Evolutionary conservation across 306 rosid species (phyloP), one percentile per base, ranked within the genome.

Genomic region (Mimosa bimucronata): DNA sequence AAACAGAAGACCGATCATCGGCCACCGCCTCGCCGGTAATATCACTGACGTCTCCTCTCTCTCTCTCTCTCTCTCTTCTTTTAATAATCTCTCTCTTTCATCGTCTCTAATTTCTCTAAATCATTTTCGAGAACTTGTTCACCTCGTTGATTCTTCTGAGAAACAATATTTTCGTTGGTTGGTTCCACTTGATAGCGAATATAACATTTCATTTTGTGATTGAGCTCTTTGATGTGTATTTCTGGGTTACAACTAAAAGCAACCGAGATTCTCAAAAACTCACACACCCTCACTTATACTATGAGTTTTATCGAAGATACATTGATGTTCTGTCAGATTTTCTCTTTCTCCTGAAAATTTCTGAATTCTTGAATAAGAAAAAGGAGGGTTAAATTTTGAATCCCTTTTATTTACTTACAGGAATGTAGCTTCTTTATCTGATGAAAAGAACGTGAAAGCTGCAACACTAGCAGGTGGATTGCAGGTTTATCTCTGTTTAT

Each of bases 11-110:
- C 60, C 60, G 11, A 53, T n/a, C 60, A 53, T n/a, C 60, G 26
- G 60, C 60, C 60, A n/a, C 60, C 60, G 26, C 60, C 60, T 53
- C 60, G 66, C 62, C 34, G 90, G 90, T 86, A 40, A 67, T n/a
- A 77, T 29, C 37, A 30, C 21, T 2, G 34, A 65, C 8, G 9
- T 44, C 60, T 12, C 34, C 28, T 16, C 7, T 34, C 0, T 61
- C 16, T 15, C 5, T 25, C 23, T 30, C 10, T n/a, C 16, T 50
- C 1, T 50, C 9, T 50, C 7, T 18, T 1, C 19, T 1, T 6
- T 50, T 7, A 19, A 53, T 53, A 53, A n/a, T 18, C 60, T n/a
- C 37, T 67, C 30, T 29, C 18, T 15, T 40, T 74, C 28, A n/a
- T 13, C 28, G 15, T 3, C 74, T 1, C 53, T 34, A 53, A 16